Evolutionary conservation across 305 asterid species (phyloP).

Genomic region (Rubia tinctorum): DNA sequence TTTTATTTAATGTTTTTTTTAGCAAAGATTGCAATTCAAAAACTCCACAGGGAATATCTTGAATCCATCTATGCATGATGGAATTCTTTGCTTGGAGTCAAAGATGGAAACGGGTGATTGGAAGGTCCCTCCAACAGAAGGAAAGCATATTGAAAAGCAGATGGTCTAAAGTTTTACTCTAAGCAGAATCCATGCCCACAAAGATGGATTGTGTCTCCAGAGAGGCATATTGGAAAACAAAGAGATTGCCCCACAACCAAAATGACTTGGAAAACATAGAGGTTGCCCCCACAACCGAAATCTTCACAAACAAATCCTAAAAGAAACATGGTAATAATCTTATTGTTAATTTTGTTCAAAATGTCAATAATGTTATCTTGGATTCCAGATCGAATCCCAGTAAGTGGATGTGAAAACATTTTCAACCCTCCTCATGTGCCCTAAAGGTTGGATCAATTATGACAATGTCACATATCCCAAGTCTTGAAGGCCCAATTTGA

Average conservation of each 20-base stretch:
- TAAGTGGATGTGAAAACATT: background rate
- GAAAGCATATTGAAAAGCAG: slow-evolving; percentile 34
- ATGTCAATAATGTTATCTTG: background rate
- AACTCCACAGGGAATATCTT: background rate
- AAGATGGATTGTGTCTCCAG: slow-evolving; percentile 44
- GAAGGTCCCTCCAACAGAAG: slow-evolving; percentile 35
- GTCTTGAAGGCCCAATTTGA: background rate
- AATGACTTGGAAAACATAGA: background rate
- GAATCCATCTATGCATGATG: slow-evolving; percentile 12
- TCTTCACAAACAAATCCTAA: background rate
- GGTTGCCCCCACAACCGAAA: too few relatives aligned
- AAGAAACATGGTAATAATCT: background rate
- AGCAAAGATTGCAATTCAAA: too few relatives aligned
- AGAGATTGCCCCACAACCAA: background rate
- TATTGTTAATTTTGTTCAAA: background rate
- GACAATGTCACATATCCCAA: background rate
- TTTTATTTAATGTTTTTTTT: too few relatives aligned
- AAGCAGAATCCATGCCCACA: slow-evolving; percentile 33
- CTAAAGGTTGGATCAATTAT: background rate
- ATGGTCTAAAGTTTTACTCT: slow-evolving; percentile 31
- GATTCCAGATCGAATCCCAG: background rate
- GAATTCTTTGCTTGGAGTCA: slow-evolving; percentile 45
- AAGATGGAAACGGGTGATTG: slow-evolving; percentile 36
- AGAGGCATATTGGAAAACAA: slow-evolving; percentile 28
- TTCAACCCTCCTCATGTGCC: background rate